Evolutionary conservation across 768 basidiomycete genomes (phyloP).

Genomic region (Suillus fuscotomentosus): DNA sequence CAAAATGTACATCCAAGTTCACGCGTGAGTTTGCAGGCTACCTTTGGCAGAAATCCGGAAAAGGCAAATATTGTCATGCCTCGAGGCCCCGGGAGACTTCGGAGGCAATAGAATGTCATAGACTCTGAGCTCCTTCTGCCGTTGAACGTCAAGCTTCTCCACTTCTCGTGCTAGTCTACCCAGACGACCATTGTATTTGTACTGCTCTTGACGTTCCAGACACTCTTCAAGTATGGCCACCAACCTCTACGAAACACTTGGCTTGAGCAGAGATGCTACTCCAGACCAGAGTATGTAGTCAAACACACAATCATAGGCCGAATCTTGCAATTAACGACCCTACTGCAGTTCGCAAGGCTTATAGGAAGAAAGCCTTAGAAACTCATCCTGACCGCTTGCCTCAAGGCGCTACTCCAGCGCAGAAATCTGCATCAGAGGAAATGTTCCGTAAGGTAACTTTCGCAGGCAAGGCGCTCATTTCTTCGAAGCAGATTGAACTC

Average conservation of each 20-base stretch:
- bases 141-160: neutral
- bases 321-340: constrained; percentile 7
- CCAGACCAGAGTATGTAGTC: constrained; percentile 60
- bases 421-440: constrained; percentile 64
- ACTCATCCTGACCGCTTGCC: constrained; percentile 77
- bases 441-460: constrained; percentile 41
- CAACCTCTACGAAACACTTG: constrained; percentile 65
- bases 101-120: constrained; percentile 3
- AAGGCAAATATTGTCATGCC: neutral
- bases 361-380: constrained; percentile 65
- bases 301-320: neutral
- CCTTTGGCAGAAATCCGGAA: neutral
- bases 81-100: neutral
- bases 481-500: constrained; percentile 13
- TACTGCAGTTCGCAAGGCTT: constrained; percentile 69
- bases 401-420: constrained; percentile 48
- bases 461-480: constrained; percentile 27
- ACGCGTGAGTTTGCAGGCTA: too few relatives aligned
- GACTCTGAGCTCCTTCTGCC: neutral
- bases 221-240: constrained; percentile 41
- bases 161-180: neutral
- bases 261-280: constrained; percentile 50
- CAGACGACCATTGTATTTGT: neutral
- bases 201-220: neutral
- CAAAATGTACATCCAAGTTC: too few relatives aligned